Base-by-base conservation (phyloP, 495 filamentous ascomycete species). In the Xylaria castorea region DNA sequence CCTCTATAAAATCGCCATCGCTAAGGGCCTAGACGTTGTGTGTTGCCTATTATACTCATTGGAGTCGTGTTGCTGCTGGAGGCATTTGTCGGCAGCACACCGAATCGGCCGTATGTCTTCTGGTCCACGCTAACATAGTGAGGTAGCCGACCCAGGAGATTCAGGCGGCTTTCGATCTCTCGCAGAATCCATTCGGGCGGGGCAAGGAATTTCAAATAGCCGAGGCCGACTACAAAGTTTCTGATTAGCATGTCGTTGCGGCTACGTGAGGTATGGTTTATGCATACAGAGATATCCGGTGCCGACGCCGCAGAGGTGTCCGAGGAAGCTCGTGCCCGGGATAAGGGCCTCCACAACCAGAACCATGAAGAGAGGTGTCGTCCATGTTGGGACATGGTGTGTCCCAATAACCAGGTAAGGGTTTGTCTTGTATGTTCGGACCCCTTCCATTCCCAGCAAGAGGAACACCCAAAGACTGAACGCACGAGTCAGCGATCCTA, bases 61-160 rank as follows among this genome's bases (percentile, higher is more conserved):
- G 89, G 85, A n/a, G 87, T 83, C 63, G 81, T 79, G 53, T 79
- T 77, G 61, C 86, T 87, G 20, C 76, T 74, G 3, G 80, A 70
- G 57, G 80, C 83, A 38, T 83, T 85, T 0, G 89, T 89, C 2
- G 94, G 94, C 27, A 98, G 83, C 22, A 98, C 93, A 0, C 94
- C 94, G 77, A 95, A 97, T 61, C 94, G 87, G n/a, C 94, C 94
- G 77, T 94, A 97, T n/a, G 92, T 97, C 87, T 97, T 97, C 79
- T 97, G 94, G 77, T 98, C 94, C 16, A 98, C 89, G 25, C 92
- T 94, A 20, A 98, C 91, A 76, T 97, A 98, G 81, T 95, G 92
- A 20, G 94, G 94, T 48, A 97, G 81, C 70, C 93, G 86, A 18
- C 90, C 92, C 4, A 97, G 84, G 25, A 97, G 87, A 74, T 97